Evolutionary conservation across 1,284 basidiomycete genomes (phyloP).

Genomic region (Mycosarcoma maydis): DNA sequence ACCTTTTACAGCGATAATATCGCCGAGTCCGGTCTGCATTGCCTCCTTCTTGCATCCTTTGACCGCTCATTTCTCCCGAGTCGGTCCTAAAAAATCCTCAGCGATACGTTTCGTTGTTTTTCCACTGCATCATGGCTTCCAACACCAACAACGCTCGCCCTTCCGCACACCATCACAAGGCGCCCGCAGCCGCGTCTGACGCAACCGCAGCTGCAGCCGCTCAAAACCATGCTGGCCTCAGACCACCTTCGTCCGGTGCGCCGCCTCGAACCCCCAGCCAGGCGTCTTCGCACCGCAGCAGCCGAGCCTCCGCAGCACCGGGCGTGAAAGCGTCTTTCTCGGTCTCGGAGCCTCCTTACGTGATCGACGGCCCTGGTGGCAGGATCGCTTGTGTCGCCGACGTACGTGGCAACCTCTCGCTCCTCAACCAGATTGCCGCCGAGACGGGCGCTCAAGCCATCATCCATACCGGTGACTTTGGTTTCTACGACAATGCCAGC

Average conservation of each 20-base stretch:
- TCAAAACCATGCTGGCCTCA: slow-evolving; percentile 19
- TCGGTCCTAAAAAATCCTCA: slow-evolving; percentile 5
- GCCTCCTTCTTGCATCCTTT: slow-evolving; percentile 5
- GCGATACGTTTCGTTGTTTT: neutral
- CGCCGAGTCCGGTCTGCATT: slow-evolving; percentile 22
- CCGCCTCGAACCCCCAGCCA: slow-evolving; percentile 28
- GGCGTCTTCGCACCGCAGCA: slow-evolving; percentile 40
- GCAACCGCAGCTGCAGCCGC: slow-evolving; percentile 7
- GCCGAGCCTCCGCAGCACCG: slow-evolving; percentile 18
- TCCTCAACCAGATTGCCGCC: slow-evolving; percentile 87
- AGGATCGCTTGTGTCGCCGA: slow-evolving; percentile 96
- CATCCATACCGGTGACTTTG: slow-evolving; percentile 99
- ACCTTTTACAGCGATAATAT: slow-evolving; percentile 1
- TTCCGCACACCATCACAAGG: slow-evolving; percentile 29
- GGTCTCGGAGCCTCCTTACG: slow-evolving; percentile 40
- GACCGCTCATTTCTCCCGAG: slow-evolving; percentile 1
- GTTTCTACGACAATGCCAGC: slow-evolving; percentile 88
- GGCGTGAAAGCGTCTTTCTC: slow-evolving; percentile 10
- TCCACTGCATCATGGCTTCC: slow-evolving; percentile 28
- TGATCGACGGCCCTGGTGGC: slow-evolving; percentile 70
- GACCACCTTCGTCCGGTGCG: slow-evolving; percentile 20
- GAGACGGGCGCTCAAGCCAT: slow-evolving; percentile 84
- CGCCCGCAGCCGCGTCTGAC: slow-evolving; percentile 18
- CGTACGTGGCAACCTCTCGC: slow-evolving; percentile 79
- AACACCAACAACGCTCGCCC: slow-evolving; percentile 23